Evolutionary conservation across 148 eudicot species (phyloP).

Genomic region (Fallopia convolvulus): DNA sequence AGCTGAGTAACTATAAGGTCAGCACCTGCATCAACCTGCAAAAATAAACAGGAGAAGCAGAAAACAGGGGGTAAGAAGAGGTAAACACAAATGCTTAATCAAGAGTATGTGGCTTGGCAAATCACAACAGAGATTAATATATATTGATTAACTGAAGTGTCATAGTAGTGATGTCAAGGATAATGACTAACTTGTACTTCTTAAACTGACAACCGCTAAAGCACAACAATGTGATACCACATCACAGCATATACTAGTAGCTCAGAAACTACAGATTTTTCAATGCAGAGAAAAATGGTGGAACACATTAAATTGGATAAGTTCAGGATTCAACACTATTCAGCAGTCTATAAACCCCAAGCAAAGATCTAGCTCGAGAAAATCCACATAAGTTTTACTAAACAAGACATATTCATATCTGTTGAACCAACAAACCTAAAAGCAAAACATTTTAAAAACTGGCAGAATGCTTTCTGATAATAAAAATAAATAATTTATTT

Average conservation of each 20-base stretch:
- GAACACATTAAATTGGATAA: neutral
- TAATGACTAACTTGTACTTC: neutral
- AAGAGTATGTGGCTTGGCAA: neutral
- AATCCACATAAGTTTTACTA: neutral
- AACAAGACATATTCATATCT: neutral
- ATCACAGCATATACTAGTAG: neutral
- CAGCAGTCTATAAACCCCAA: neutral
- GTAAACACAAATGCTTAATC: neutral
- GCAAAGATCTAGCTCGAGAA: neutral
- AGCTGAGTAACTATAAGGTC: conserved; percentile 93
- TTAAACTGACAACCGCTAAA: neutral
- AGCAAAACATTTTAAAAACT: neutral
- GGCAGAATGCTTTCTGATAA: neutral
- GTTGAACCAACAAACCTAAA: neutral
- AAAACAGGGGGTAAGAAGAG: neutral
- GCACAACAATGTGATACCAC: neutral
- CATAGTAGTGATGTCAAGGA: neutral
- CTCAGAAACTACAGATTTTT: neutral
- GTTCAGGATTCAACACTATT: neutral
- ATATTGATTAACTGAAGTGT: neutral
- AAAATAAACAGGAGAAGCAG: conserved; percentile 13
- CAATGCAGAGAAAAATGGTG: neutral
- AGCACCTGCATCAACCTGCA: conserved; percentile 96
- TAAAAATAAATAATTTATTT: neutral
- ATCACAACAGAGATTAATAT: neutral